Percentiles rank a stretch among this genome's conserved stretches.
phyloP scores from a whole-genome alignment of 352 stramenopile species.

The Phytophthora citrophthora region DNA sequence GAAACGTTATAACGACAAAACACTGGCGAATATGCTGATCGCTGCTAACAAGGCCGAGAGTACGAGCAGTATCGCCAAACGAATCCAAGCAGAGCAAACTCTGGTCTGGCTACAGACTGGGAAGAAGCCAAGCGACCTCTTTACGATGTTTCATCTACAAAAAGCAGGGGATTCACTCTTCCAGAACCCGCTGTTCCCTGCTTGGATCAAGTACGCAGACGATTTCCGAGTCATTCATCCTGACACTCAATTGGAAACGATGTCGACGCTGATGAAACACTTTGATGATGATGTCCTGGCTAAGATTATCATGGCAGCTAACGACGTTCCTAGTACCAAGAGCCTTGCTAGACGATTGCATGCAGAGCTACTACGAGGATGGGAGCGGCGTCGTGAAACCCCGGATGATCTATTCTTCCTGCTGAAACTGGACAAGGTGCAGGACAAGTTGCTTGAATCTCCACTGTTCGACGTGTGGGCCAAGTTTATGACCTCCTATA shows the following conservation, averaged over 20 bases:
- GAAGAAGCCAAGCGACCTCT: background rate
- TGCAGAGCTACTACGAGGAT: slow-evolving; percentile 1
- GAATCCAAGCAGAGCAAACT: slow-evolving; percentile 6
- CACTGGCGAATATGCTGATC: slow-evolving; percentile 14
- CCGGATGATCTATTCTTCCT: background rate
- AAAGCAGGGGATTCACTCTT: slow-evolving; percentile 11
- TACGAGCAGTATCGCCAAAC: slow-evolving; percentile 4
- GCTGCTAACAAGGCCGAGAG: background rate
- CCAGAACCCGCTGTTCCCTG: slow-evolving; percentile 1
- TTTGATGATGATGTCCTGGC: slow-evolving; percentile 4
- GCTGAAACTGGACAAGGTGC: slow-evolving; percentile 1
- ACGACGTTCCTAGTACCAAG: background rate
- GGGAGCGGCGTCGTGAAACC: background rate
- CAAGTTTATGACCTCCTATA: slow-evolving; percentile 9
- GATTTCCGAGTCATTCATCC: slow-evolving; percentile 5
- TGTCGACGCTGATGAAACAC: slow-evolving; percentile 3
- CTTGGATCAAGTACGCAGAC: slow-evolving; percentile 21
- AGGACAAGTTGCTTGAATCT: background rate
- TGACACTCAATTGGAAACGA: background rate
- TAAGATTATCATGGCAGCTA: slow-evolving; percentile 10
- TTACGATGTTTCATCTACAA: slow-evolving; percentile 5
- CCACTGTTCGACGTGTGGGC: slow-evolving; percentile 7
- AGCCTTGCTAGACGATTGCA: slow-evolving; percentile 4
- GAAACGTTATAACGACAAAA: slow-evolving; percentile 11
- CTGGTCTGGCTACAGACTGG: background rate